phyloP scores from a whole-genome alignment of 108 stramenopile species.

The Aureococcus anophagefferens region DNA sequence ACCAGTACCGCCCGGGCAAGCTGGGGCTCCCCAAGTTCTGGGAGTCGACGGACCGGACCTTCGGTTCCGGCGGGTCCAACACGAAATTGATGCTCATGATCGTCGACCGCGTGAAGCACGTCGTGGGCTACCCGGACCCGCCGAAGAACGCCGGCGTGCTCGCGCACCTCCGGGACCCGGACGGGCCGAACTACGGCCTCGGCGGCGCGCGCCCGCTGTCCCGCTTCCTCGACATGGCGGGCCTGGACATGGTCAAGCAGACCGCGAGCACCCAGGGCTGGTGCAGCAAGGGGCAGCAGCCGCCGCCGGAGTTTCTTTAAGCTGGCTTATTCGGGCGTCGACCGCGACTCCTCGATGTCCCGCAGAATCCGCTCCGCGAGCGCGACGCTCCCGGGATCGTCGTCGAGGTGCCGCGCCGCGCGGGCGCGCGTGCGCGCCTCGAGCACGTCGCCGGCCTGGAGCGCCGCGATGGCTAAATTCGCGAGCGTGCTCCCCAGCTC shows the following conservation, averaged over 20 bases:
- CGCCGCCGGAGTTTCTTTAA: too few species aligned
- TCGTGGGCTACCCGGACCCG: slow-evolving; percentile 32
- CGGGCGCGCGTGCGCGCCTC: too few species aligned
- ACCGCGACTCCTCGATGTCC: too few species aligned
- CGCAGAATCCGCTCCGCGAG: too few species aligned
- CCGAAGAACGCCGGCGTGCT: slow-evolving; percentile 17
- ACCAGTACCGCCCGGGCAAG: slow-evolving; percentile 74
- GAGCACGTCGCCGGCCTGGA: too few species aligned
- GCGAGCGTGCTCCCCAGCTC: not conserved
- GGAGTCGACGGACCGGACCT: slow-evolving; percentile 69
- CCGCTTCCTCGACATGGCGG: slow-evolving; percentile 30
- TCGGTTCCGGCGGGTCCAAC: slow-evolving; percentile 15
- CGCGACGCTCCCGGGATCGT: too few species aligned
- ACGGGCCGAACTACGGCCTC: slow-evolving; percentile 20
- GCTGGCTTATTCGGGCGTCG: too few species aligned
- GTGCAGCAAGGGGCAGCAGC: slow-evolving; percentile 24
- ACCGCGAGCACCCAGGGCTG: slow-evolving; percentile 9
- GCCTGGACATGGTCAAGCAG: slow-evolving; percentile 28
- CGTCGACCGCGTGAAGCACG: slow-evolving; percentile 32
- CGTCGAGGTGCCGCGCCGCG: too few species aligned
- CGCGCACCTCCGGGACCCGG: slow-evolving; percentile 4
- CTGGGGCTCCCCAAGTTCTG: slow-evolving; percentile 82
- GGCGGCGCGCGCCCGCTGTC: slow-evolving; percentile 22
- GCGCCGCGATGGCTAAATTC: too few species aligned
- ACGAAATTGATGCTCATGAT: slow-evolving; percentile 1